These are phyloP conservation scores for Moricandia moricandioides DNA, from an alignment of 345 rosid genomes.

Conservation along the genomic window DNA sequence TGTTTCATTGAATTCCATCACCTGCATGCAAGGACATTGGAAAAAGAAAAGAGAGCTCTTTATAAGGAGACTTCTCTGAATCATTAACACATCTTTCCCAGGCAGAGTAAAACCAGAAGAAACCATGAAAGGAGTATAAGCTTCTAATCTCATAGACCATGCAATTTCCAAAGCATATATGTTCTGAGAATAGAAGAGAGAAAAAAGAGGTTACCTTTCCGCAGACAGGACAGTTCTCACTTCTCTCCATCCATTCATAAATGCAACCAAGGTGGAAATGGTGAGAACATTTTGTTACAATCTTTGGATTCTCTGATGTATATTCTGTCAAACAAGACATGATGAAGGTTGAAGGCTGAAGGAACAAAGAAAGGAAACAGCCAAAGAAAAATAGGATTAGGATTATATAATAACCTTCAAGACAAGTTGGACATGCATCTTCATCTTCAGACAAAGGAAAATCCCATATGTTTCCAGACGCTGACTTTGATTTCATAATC, in stretches of 20 bases:
- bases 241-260: conserved; percentile 99
- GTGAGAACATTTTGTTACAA: conserved; percentile 84
- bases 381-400: too few species aligned
- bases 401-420: conserved; percentile 50
- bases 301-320: conserved; percentile 89
- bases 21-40: conserved; percentile 24
- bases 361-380: not conserved
- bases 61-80: not conserved
- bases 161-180: not conserved
- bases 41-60: not conserved
- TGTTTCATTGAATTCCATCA: conserved; percentile 41
- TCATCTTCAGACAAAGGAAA: conserved; percentile 74
- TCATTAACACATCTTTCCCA: conserved; percentile 1
- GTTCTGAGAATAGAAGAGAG: not conserved
- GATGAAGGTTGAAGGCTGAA: not conserved
- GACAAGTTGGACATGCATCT: conserved; percentile 95
- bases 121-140: not conserved
- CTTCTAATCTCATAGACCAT: not conserved
- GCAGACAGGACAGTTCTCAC: conserved; percentile 95
- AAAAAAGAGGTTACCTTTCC: conserved; percentile 65
- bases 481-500: conserved; percentile 50
- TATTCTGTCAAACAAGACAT: conserved; percentile 58
- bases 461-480: conserved; percentile 45
- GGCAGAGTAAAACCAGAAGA: conserved; percentile 5
- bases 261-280: conserved; percentile 99